phyloP scores from a whole-genome alignment of 1,284 basidiomycete species.

The Entoloma clypeatum region DNA sequence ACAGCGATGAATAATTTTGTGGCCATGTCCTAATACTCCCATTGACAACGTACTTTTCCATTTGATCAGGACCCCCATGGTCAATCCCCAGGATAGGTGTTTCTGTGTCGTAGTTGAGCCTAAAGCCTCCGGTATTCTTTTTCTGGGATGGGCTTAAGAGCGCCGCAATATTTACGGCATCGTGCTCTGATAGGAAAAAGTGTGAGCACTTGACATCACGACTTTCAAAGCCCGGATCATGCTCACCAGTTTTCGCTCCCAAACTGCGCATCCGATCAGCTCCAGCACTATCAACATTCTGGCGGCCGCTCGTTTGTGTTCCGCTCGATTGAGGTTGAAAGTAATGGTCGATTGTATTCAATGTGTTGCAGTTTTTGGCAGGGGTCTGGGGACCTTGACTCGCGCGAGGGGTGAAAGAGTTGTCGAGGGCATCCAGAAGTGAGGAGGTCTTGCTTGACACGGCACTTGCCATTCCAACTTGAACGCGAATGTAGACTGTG shows the following conservation, averaged over 20 bases:
- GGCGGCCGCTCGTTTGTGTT: conserved; percentile 4
- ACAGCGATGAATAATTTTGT: conserved; percentile 8
- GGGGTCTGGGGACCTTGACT: conserved; percentile 1
- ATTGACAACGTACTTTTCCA: conserved; percentile 30
- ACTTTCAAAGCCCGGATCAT: conserved; percentile 5
- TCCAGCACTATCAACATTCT: conserved; percentile 5
- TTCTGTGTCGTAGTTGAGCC: conserved; percentile 42
- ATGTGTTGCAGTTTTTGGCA: conserved; percentile 1
- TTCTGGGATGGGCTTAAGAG: conserved; percentile 10
- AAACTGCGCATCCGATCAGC: conserved; percentile 7
- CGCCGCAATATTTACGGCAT: conserved; percentile 19
- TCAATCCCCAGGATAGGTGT: conserved; percentile 42
- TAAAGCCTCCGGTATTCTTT: conserved; percentile 29
- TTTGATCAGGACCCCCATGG: conserved; percentile 44
- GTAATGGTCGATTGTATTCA: not conserved
- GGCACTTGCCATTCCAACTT: conserved; percentile 11
- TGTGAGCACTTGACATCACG: conserved; percentile 7
- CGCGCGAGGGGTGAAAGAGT: conserved; percentile 16
- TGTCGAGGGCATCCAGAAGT: conserved; percentile 27
- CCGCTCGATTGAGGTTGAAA: conserved; percentile 1
- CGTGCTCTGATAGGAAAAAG: conserved; percentile 12
- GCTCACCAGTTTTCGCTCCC: conserved; percentile 1
- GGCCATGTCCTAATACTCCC: not conserved
- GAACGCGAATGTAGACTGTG: no score
- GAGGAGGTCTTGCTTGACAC: conserved; percentile 18